Evolutionary conservation across 139 green algal species (phyloP), one percentile per base, ranked within the genome.

Genomic region (Auxenochlorella protothecoides): DNA sequence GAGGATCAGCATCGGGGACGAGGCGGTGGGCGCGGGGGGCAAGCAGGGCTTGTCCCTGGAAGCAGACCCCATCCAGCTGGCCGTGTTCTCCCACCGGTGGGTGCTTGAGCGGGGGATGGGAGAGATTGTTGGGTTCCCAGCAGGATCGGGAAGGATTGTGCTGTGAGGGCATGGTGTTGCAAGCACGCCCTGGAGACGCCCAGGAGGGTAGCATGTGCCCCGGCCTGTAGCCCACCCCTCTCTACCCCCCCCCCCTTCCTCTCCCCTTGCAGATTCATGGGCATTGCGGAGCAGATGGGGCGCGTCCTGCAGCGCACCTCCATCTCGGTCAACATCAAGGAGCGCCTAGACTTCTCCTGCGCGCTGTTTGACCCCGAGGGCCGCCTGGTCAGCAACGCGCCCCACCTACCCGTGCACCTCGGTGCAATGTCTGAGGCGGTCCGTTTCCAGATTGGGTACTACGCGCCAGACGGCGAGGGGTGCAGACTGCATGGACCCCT

Each of bases 271-370:
- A 88, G 81, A 69, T 99, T 99, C 84, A 99, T 99, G 94, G 89
- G 91, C 71, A 98, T 99, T 12, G 94, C 94, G 53, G 94, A 99
- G 85, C 94, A 98, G 83, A 99, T 99, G 94, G 94, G 94, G 2
- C 88, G 91, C 55, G 92, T 91, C 59, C 82, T 99, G 72, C 92
- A 98, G 85, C 84, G 91, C 71, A 97, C 93, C 61, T 86, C 78
- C 68, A 87, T 97, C 70, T 93, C 84, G 4, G 94, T 97, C 62
- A 99, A 98, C 87, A 98, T 99, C 84, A 99, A 99, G 81, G 94
- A 99, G 82, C 85, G 94, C 0, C 87, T 99, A 5, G 94, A 99
- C 85, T 99, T 98, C 81, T 93, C 83, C 56, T 99, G 94, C 72
- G 94, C 94, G 10, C 84, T 97, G 56, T 97, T 97, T 78, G 79